A percentile compares a stretch with the other conserved stretches of the same genome.
phyloP scores from a whole-genome alignment of 306 rosid genomes.

The Fragaria vesca region DNA sequence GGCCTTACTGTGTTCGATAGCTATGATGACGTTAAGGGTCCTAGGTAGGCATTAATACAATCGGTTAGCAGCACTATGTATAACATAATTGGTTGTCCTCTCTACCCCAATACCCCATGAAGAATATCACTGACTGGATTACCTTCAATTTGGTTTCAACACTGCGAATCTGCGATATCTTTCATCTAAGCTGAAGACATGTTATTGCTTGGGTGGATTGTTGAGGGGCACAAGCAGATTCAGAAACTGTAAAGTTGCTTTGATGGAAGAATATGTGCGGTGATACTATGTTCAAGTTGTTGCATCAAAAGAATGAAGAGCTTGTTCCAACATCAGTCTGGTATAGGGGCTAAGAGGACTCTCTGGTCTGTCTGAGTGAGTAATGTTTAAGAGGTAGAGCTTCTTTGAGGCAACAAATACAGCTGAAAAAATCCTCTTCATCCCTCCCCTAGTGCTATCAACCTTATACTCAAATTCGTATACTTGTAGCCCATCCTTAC shows the following conservation, averaged over 20 bases:
- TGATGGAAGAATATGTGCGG: not conserved
- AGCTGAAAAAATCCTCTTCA: conserved; percentile 80
- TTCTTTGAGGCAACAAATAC: conserved; percentile 88
- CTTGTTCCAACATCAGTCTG: conserved; percentile 42
- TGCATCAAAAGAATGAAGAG: conserved; percentile 54
- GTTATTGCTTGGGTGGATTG: conserved; percentile 7
- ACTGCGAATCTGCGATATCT: not conserved
- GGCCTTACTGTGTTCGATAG: not conserved
- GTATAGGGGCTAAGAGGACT: conserved; percentile 59
- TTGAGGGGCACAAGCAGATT: conserved; percentile 12
- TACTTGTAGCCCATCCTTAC: conserved; percentile 58
- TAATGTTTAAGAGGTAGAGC: conserved; percentile 76
- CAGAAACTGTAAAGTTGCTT: conserved; percentile 8
- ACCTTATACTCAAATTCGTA: conserved; percentile 78
- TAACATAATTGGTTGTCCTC: not conserved
- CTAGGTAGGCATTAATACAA: not conserved
- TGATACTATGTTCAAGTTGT: conserved; percentile 28
- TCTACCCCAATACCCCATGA: not conserved
- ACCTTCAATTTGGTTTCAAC: conserved; percentile 2
- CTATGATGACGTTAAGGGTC: not conserved
- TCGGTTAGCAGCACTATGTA: not conserved
- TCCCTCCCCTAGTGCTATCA: conserved; percentile 88
- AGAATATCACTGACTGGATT: not conserved
- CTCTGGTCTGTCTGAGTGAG: conserved; percentile 82
- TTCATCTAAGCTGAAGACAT: conserved; percentile 9